These are phyloP conservation scores for Xylaria sp. DNA, from an alignment of 2,329 filamentous ascomycete genomes.

Conservation along the genomic window DNA sequence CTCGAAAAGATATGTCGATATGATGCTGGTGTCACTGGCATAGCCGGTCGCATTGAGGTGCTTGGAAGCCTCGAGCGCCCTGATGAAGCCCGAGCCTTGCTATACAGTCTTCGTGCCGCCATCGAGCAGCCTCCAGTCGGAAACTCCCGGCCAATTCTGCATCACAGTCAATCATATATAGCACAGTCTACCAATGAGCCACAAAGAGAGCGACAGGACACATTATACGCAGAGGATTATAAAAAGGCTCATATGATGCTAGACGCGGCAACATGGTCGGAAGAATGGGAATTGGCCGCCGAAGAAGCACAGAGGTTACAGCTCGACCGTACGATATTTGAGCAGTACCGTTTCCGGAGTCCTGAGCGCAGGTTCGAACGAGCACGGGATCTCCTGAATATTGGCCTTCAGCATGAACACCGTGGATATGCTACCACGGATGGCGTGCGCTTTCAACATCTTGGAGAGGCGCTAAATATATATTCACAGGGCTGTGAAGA, in stretches of 20 bases:
- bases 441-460: constrained; percentile 14
- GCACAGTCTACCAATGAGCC: background rate
- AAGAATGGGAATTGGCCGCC: constrained; percentile 27
- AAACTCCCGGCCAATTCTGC: background rate
- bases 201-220: constrained; percentile 16
- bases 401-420: constrained; percentile 31
- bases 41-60: constrained; percentile 30
- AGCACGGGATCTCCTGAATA: constrained; percentile 24
- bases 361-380: constrained; percentile 23
- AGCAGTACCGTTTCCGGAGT: constrained; percentile 15
- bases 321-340: constrained; percentile 17
- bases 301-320: constrained; percentile 24
- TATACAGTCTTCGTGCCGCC: constrained; percentile 21
- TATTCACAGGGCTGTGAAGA: constrained; percentile 29
- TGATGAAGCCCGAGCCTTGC: constrained; percentile 25
- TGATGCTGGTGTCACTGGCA: constrained; percentile 11
- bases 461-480: constrained; percentile 23
- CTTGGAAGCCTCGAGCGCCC: constrained; percentile 30
- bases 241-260: constrained; percentile 31
- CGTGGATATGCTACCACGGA: constrained; percentile 22
- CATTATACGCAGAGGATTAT: constrained; percentile 29
- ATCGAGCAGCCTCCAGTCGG: background rate
- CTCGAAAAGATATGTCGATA: constrained; percentile 25
- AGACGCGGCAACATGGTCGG: constrained; percentile 27
- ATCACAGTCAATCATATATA: background rate